phyloP scores from a whole-genome alignment of 306 rosid species.

The Pyrus bretschneideri region DNA sequence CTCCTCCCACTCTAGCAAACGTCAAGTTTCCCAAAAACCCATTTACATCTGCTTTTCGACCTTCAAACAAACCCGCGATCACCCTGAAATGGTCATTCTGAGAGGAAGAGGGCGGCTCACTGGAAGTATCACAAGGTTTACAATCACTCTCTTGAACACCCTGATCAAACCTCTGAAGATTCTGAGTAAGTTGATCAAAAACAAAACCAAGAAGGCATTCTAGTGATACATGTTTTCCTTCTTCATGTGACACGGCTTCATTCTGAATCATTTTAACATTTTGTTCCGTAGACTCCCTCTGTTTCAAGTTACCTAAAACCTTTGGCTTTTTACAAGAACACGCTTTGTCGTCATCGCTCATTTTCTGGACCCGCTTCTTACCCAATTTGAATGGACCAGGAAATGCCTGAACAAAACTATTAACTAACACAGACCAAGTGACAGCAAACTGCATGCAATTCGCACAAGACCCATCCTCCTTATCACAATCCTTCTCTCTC shows the following conservation, averaged over 20 bases:
- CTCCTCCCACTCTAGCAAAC: conserved; percentile 90
- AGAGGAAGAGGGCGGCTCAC: conserved; percentile 18
- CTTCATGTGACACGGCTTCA: conserved; percentile 33
- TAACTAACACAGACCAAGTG: conserved; percentile 69
- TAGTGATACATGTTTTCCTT: conserved; percentile 49
- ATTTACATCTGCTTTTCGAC: conserved; percentile 57
- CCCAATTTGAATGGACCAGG: conserved; percentile 71
- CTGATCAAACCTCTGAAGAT: conserved; percentile 54
- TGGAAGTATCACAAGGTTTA: conserved; percentile 24
- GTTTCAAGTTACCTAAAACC: conserved; percentile 50
- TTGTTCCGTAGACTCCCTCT: conserved; percentile 38
- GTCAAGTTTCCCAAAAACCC: conserved; percentile 81
- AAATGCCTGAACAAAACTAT: conserved; percentile 67
- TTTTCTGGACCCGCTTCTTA: conserved; percentile 61
- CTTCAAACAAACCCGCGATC: conserved; percentile 54
- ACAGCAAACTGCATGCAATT: conserved; percentile 81
- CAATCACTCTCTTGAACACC: conserved; percentile 30
- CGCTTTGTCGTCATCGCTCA: conserved; percentile 40
- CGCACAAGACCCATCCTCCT: conserved; percentile 58
- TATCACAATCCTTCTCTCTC: conserved; percentile 32
- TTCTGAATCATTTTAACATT: conserved; percentile 18
- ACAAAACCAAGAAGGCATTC: conserved; percentile 73
- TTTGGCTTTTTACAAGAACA: conserved; percentile 44
- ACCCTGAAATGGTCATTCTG: conserved; percentile 50
- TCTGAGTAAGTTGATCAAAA: conserved; percentile 60